Percentiles rank a stretch among this genome's conserved stretches.
Conservation (phyloP, 2,329 filamentous ascomycete species). For the Stagonosporopsis vannaccii region DNA sequence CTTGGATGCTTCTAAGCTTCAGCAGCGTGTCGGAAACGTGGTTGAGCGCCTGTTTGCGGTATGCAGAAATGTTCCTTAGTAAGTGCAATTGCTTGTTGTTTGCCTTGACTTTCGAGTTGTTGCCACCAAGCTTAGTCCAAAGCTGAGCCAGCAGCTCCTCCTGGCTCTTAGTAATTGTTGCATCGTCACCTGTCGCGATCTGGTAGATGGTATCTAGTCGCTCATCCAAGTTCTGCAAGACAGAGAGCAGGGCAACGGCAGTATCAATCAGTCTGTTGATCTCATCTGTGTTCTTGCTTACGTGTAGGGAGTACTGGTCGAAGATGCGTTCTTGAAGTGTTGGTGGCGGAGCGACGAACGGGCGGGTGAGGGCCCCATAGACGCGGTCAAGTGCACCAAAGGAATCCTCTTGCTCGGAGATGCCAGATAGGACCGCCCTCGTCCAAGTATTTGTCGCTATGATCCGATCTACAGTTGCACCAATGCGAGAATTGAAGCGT, state of each 20-base stretch:
- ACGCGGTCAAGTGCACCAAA: constrained; percentile 52
- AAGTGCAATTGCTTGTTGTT: constrained; percentile 70
- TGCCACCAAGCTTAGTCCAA: constrained; percentile 78
- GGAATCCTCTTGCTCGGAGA: constrained; percentile 56
- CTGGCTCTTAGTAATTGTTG: constrained; percentile 64
- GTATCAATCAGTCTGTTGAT: constrained; percentile 73
- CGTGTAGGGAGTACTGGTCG: constrained; percentile 78
- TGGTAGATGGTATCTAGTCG: constrained; percentile 74
- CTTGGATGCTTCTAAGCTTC: constrained; percentile 76
- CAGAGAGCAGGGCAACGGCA: constrained; percentile 70
- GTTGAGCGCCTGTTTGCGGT: constrained; percentile 69
- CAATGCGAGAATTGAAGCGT: constrained; percentile 78
- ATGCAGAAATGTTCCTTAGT: constrained; percentile 69
- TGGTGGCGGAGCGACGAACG: constrained; percentile 58
- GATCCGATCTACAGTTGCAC: constrained; percentile 75
- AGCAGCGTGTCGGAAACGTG: constrained; percentile 75
- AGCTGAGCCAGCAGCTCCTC: constrained; percentile 73
- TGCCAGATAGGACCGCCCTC: constrained; percentile 69
- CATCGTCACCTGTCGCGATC: constrained; percentile 70
- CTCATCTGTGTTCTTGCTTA: constrained; percentile 71
- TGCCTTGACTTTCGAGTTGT: constrained; percentile 66
- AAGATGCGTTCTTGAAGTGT: constrained; percentile 62
- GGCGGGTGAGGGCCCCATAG: constrained; percentile 59
- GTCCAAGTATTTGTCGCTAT: constrained; percentile 81
- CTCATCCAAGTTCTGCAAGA: constrained; percentile 73